phyloP scores from a whole-genome alignment of 108 stramenopile genomes.

The Pelagomonas calceolata region DNA sequence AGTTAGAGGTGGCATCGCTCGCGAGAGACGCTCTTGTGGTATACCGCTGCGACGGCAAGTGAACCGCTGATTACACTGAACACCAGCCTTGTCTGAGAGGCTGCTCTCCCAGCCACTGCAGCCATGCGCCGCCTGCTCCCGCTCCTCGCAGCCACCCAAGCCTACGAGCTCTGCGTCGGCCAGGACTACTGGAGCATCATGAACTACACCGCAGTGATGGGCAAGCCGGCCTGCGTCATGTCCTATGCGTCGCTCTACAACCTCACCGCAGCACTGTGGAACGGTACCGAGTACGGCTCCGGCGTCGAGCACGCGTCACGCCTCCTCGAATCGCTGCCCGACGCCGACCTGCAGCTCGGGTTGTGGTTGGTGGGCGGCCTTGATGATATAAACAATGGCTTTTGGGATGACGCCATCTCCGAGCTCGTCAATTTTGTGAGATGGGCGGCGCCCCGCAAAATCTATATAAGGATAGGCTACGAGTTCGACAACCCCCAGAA shows the following conservation, averaged over 20 bases:
- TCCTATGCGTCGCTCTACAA: conserved; percentile 6
- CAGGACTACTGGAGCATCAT: conserved; percentile 4
- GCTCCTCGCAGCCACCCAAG: too few relatives aligned
- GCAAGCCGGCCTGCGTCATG: conserved; percentile 3
- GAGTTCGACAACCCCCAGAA: conserved; percentile 11
- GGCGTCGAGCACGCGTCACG: conserved; percentile 12
- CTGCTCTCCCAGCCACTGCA: too few relatives aligned
- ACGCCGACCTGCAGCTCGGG: background rate
- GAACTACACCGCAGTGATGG: conserved; percentile 6
- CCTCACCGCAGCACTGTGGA: background rate
- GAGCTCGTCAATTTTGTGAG: background rate
- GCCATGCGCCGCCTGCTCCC: too few relatives aligned
- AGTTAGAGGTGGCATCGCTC: too few relatives aligned
- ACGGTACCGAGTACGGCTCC: conserved; percentile 2
- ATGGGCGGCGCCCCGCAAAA: background rate
- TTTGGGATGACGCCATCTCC: background rate
- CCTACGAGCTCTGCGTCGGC: conserved; percentile 9
- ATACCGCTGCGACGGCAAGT: too few relatives aligned
- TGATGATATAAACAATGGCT: background rate
- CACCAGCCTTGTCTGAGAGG: too few relatives aligned
- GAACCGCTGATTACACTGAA: too few relatives aligned
- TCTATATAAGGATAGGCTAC: conserved; percentile 14
- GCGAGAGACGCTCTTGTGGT: too few relatives aligned
- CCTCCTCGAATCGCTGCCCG: background rate
- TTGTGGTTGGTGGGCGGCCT: background rate